Evolutionary conservation across 129 eudicot species (phyloP).

Genomic region (Kitagawia praeruptora): DNA sequence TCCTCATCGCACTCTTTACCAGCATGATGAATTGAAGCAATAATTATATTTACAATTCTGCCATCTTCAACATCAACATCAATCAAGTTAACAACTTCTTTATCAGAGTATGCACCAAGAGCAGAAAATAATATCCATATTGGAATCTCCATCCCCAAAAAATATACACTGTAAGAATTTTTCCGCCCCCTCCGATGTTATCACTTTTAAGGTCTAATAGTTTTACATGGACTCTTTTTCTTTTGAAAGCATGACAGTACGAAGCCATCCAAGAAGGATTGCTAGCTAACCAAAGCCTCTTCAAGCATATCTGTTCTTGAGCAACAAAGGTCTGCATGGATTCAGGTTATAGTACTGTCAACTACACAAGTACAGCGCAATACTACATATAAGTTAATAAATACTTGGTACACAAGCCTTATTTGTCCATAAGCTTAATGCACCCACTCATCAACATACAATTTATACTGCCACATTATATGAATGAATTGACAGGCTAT

Average conservation of each 20-base stretch:
- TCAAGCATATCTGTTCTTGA: slow-evolving; percentile 83
- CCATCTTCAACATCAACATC: slow-evolving; percentile 45
- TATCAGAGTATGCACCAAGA: slow-evolving; percentile 67
- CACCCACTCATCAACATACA: neutral
- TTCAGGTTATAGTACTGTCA: slow-evolving; percentile 7
- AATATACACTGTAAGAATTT: slow-evolving; percentile 48
- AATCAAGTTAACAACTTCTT: slow-evolving; percentile 56
- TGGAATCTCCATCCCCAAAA: slow-evolving; percentile 51
- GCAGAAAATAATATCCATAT: slow-evolving; percentile 84
- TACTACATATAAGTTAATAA: neutral
- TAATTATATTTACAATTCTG: slow-evolving; percentile 42
- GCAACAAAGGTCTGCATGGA: slow-evolving; percentile 70
- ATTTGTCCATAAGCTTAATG: neutral
- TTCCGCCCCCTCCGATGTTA: slow-evolving; percentile 46
- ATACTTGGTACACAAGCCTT: neutral
- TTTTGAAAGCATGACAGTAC: slow-evolving; percentile 38
- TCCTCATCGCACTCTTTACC: slow-evolving; percentile 32
- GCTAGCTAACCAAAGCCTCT: slow-evolving; percentile 56
- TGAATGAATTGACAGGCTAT: neutral
- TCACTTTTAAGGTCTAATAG: slow-evolving; percentile 34
- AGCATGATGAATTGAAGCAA: slow-evolving; percentile 75
- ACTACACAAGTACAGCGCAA: neutral
- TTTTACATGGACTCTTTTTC: slow-evolving; percentile 53
- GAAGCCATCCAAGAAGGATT: slow-evolving; percentile 48
- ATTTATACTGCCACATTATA: neutral